Evolutionary conservation across 176 grass and related monocot species (phyloP).

Genomic region (Eremochloa ophiuroides): DNA sequence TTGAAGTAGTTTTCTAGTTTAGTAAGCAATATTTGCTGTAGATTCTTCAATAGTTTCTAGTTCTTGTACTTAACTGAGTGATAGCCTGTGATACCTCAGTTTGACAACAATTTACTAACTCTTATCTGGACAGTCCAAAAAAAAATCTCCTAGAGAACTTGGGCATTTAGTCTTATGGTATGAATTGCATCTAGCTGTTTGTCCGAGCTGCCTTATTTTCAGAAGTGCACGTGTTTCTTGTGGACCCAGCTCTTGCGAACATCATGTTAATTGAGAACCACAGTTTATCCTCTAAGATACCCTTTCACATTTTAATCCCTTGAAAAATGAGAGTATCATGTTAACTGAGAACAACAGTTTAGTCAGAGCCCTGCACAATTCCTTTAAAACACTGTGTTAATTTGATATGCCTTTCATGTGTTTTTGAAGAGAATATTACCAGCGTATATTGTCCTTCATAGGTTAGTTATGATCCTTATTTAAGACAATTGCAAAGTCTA

Average conservation of each 20-base stretch:
- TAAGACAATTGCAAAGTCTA: background rate
- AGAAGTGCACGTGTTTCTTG: background rate
- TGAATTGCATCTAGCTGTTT: background rate
- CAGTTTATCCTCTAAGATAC: slow-evolving; percentile 3
- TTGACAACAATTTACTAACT: background rate
- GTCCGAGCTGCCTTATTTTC: background rate
- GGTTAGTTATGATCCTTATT: background rate
- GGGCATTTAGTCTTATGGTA: background rate
- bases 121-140: background rate
- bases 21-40: background rate
- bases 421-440: background rate
- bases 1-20: slow-evolving; percentile 9
- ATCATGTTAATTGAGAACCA: slow-evolving; percentile 1
- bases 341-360: background rate
- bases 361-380: background rate
- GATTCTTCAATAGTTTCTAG: background rate
- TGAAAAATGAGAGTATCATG: background rate
- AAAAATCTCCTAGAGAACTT: background rate
- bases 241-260: background rate
- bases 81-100: background rate
- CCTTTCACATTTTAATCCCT: background rate
- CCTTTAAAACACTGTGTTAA: background rate
- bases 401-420: background rate
- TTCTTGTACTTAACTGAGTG: background rate
- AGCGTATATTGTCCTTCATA: background rate